These are phyloP conservation scores for Glebionis coronaria DNA, from an alignment of 129 eudicot species.

Conservation along the genomic window DNA sequence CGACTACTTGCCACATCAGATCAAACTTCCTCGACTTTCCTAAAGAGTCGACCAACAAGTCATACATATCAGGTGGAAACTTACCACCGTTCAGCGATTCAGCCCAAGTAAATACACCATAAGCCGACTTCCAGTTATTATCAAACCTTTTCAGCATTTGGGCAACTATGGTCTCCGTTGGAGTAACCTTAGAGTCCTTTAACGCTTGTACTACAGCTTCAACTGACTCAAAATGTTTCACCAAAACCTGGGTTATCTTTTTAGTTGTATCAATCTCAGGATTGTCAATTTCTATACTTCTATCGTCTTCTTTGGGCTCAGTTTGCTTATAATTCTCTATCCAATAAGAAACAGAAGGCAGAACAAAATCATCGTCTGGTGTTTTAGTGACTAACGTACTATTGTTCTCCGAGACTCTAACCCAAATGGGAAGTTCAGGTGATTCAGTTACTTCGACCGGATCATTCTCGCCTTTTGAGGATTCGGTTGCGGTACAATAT, in stretches of 20 bases:
- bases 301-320: slow-evolving; percentile 24
- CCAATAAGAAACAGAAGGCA: slow-evolving; percentile 69
- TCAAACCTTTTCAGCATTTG: slow-evolving; percentile 64
- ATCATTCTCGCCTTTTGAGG: slow-evolving; percentile 26
- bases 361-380: slow-evolving; percentile 66
- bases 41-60: slow-evolving; percentile 66
- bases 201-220: slow-evolving; percentile 49
- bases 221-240: slow-evolving; percentile 42
- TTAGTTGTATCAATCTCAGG: slow-evolving; percentile 51
- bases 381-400: slow-evolving; percentile 14
- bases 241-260: slow-evolving; percentile 46
- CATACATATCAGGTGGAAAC: slow-evolving; percentile 46
- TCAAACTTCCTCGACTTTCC: slow-evolving; percentile 69
- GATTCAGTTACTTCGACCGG: slow-evolving; percentile 45
- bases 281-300: neutral
- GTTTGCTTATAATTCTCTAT: slow-evolving; percentile 33
- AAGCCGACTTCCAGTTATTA: slow-evolving; percentile 60
- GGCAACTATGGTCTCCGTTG: slow-evolving; percentile 54
- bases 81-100: slow-evolving; percentile 31
- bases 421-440: slow-evolving; percentile 75
- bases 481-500: slow-evolving; percentile 22
- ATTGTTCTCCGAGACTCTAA: slow-evolving; percentile 37
- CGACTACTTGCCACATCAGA: slow-evolving; percentile 66
- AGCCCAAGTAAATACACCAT: slow-evolving; percentile 78
- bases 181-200: slow-evolving; percentile 28